Evolutionary conservation across 2,329 filamentous ascomycete genomes (phyloP), one percentile per base, ranked within the genome.

Genomic region (Beauveria brongniartii): DNA sequence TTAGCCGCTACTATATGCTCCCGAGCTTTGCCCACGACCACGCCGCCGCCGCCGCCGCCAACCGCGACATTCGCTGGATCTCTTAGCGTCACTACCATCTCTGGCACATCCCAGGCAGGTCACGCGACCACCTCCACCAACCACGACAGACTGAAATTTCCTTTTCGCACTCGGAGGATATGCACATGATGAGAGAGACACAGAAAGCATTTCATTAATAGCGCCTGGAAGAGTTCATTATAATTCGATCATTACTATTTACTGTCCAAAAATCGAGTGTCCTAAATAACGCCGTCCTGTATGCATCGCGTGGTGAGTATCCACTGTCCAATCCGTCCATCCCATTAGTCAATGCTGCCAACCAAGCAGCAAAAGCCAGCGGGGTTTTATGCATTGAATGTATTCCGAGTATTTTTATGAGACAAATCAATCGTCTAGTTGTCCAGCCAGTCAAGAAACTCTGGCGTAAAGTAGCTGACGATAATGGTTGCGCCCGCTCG

Each of bases 401-500:
- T 18, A 41, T 20, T 40, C 41, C 52, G 41, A 14, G 12, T 37
- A 16, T 46, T n/a, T 26, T 37, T 46, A 1, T 48, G n/a, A 34
- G 26, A 16, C 24, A 1, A 3, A 12, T 24, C 55, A 18, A 10
- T 20, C 22, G n/a, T 54, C 67, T 74, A 84, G 63, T 78, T 79
- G 63, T 82, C 80, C 62, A 88, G 75, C 85, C 85, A 88, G 71
- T 88, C 84, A 28, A 89, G 75, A 70, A 89, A 87, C 66, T 88
- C 90, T 1, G 94, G 94, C 0, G 90, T 92, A 70, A 97, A 97
- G 75, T 99, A 99, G 74, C 85, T 94, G 68, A 97, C 84, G 48
- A 99, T 83, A 69, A 99, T 97, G 0, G 88, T 93, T 7, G 94
- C 94, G 48, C 94, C 94, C 9, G 94, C 94, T 67, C 94, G 83